These are phyloP conservation scores for Lodderomyces margitis DNA, from an alignment of 1,139 yeast genomes.

Conservation along the genomic window DNA sequence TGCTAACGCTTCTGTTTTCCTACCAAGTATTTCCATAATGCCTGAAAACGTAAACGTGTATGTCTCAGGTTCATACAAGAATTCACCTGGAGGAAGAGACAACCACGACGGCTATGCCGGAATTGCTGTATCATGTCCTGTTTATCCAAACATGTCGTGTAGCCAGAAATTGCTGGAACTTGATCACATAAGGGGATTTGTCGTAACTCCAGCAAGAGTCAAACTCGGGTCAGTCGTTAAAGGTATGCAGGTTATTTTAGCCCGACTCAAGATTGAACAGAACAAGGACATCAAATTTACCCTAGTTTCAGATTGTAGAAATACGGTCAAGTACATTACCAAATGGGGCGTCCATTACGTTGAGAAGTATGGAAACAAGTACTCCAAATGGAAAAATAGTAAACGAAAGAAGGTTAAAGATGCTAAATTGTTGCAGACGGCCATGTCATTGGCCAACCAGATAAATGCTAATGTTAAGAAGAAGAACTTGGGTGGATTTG, in stretches of 20 bases:
- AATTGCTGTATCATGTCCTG: not conserved
- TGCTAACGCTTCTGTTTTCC: not conserved
- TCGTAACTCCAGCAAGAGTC: not conserved
- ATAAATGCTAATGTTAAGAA: not conserved
- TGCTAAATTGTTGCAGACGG: not conserved
- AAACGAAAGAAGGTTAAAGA: not conserved
- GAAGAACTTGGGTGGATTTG: not conserved
- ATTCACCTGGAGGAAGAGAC: not conserved
- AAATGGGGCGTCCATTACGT: not conserved
- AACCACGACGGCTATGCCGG: not conserved
- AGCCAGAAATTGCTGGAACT: not conserved
- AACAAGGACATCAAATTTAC: not conserved
- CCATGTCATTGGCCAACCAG: not conserved
- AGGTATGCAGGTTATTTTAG: not conserved
- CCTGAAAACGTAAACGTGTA: not conserved
- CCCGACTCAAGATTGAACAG: not conserved
- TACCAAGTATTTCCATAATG: not conserved
- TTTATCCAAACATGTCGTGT: not conserved
- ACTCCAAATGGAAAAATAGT: not conserved
- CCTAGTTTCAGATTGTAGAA: not conserved
- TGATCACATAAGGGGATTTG: not conserved
- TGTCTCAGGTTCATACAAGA: not conserved
- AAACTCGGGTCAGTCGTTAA: not conserved
- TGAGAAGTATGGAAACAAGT: not conserved
- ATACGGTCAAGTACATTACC: not conserved